phyloP scores from a whole-genome alignment of 2,329 filamentous ascomycete genomes.

The Fusarium stilboides region DNA sequence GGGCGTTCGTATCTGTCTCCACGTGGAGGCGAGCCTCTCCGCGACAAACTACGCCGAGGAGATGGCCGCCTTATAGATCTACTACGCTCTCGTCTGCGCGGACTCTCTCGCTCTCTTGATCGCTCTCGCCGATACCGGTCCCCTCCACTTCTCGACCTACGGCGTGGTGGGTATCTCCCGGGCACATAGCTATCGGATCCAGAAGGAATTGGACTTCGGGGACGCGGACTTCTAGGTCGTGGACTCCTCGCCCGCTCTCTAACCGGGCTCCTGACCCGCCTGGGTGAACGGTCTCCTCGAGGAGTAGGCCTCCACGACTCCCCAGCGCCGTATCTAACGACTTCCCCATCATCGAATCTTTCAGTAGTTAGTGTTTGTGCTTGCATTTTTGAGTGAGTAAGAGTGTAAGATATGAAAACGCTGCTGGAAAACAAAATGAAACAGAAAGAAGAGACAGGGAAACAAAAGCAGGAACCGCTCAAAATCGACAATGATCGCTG shows the following conservation, averaged over 20 bases:
- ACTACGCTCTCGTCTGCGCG: constrained; percentile 56
- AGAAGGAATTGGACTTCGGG: constrained; percentile 56
- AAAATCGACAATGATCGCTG: neutral
- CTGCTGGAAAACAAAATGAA: constrained; percentile 10
- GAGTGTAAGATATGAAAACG: constrained; percentile 7
- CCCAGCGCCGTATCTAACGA: constrained; percentile 73
- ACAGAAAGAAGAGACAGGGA: neutral
- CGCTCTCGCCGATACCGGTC: constrained; percentile 61
- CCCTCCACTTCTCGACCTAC: constrained; percentile 59
- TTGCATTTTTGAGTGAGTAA: neutral
- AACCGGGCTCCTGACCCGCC: constrained; percentile 53
- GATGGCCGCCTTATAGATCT: constrained; percentile 58
- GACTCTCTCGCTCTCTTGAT: constrained; percentile 59
- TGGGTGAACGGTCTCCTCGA: constrained; percentile 63
- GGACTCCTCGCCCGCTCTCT: constrained; percentile 54
- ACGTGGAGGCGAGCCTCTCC: constrained; percentile 55
- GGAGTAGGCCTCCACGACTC: constrained; percentile 74
- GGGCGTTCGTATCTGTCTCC: constrained; percentile 58
- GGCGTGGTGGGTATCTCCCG: constrained; percentile 59
- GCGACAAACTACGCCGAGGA: constrained; percentile 57
- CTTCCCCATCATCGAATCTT: constrained; percentile 74
- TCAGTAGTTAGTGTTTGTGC: constrained; percentile 26
- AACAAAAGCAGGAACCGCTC: neutral
- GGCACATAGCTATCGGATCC: constrained; percentile 64
- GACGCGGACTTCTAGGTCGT: constrained; percentile 58